These are phyloP conservation scores for Mycosphaerelloides madeirae DNA, from an alignment of 2,329 filamentous ascomycete species.

Conservation along the genomic window DNA sequence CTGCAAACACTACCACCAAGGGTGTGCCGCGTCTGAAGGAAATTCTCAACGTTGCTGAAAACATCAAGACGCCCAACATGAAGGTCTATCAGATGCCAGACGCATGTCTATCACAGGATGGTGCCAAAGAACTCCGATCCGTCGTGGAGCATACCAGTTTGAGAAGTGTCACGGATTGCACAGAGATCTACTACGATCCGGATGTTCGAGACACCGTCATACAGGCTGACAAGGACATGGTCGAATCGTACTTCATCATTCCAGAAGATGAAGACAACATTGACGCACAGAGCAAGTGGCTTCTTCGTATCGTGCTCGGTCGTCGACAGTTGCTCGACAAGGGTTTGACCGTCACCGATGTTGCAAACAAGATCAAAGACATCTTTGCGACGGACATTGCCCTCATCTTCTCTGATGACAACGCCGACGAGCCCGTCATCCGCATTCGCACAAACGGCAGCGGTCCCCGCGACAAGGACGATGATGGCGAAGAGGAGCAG, in stretches of 20 bases:
- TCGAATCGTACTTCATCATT: slow-evolving; percentile 94
- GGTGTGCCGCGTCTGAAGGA: slow-evolving; percentile 99
- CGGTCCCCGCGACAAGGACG: slow-evolving; percentile 55
- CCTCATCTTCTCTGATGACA: slow-evolving; percentile 96
- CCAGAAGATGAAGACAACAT: slow-evolving; percentile 65
- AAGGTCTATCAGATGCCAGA: slow-evolving; percentile 72
- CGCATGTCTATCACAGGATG: slow-evolving; percentile 63
- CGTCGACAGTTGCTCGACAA: slow-evolving; percentile 94
- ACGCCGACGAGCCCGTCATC: slow-evolving; percentile 90
- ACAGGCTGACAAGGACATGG: slow-evolving; percentile 82
- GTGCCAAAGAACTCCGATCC: slow-evolving; percentile 80
- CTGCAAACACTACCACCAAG: slow-evolving; percentile 98
- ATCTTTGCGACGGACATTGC: slow-evolving; percentile 80
- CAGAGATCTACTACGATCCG: slow-evolving; percentile 97
- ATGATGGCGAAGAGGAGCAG: slow-evolving; percentile 63
- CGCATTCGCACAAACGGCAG: slow-evolving; percentile 60
- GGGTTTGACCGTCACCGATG: slow-evolving; percentile 83
- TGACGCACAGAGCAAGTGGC: slow-evolving; percentile 78
- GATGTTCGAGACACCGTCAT: slow-evolving; percentile 82
- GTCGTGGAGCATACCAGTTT: slow-evolving; percentile 91
- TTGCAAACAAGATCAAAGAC: slow-evolving; percentile 82
- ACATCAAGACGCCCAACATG: slow-evolving; percentile 99
- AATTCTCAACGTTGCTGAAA: slow-evolving; percentile 94
- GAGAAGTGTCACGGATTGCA: slow-evolving; percentile 82
- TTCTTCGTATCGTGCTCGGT: slow-evolving; percentile 87